phyloP scores from a whole-genome alignment of 2,329 filamentous ascomycete species.

The Colletotrichum falcatum region DNA sequence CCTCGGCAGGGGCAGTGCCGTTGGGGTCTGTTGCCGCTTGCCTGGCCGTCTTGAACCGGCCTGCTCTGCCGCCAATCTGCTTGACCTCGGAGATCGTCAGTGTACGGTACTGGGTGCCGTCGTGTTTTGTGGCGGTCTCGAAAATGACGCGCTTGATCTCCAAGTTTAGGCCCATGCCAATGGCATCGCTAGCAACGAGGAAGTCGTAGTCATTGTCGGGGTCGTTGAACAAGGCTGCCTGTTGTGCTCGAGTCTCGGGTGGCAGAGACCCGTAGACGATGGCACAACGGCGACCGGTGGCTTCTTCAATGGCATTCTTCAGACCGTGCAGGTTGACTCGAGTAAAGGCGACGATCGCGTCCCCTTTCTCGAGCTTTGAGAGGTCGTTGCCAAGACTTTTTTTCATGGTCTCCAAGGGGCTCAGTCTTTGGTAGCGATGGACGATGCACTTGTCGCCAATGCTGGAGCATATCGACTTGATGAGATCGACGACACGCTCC shows the following conservation, averaged over 20 bases:
- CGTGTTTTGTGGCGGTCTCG: constrained; percentile 79
- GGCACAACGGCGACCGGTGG: constrained; percentile 84
- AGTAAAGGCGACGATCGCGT: constrained; percentile 90
- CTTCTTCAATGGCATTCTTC: constrained; percentile 80
- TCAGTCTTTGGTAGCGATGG: constrained; percentile 86
- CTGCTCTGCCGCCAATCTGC: constrained; percentile 94
- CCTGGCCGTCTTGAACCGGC: constrained; percentile 81
- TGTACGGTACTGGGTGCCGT: constrained; percentile 67
- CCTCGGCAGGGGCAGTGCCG: constrained; percentile 38
- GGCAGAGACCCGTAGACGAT: constrained; percentile 94
- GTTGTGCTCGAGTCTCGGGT: constrained; percentile 90
- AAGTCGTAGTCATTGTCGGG: constrained; percentile 96
- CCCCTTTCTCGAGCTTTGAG: constrained; percentile 81
- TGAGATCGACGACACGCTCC: constrained; percentile 81
- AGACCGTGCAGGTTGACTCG: constrained; percentile 84
- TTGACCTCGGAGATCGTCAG: constrained; percentile 85
- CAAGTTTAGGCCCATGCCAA: constrained; percentile 97
- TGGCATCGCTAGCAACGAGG: constrained; percentile 92
- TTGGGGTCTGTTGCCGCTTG: constrained; percentile 55
- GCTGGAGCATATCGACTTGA: constrained; percentile 80
- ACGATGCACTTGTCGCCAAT: constrained; percentile 87
- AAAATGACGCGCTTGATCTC: constrained; percentile 93
- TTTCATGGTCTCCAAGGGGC: constrained; percentile 76
- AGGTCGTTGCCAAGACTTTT: constrained; percentile 74
- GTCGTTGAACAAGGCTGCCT: constrained; percentile 94